Evolutionary conservation across 2,329 filamentous ascomycete genomes (phyloP).

Genomic region (Diaporthe capsici): DNA sequence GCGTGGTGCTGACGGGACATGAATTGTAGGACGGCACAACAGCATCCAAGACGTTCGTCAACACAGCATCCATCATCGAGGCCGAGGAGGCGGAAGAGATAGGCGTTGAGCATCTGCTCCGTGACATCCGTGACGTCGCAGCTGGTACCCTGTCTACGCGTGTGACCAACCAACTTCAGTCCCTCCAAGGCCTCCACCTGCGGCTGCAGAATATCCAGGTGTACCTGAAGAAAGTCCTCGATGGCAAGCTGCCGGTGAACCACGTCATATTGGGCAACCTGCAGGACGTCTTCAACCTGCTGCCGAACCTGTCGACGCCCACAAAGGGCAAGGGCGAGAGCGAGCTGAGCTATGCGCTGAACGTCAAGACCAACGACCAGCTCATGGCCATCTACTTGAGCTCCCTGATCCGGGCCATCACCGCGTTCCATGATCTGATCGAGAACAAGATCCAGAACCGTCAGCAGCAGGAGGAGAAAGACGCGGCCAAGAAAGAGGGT

Average conservation of each 20-base stretch:
- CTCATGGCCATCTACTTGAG: slow-evolving; percentile 98
- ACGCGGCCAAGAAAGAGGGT: slow-evolving; percentile 84
- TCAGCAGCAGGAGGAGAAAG: slow-evolving; percentile 96
- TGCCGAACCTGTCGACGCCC: slow-evolving; percentile 94
- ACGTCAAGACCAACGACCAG: slow-evolving; percentile 99
- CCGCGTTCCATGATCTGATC: slow-evolving; percentile 98
- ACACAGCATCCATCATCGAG: slow-evolving; percentile 98
- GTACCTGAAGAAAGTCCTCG: slow-evolving; percentile 96
- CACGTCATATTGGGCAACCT: slow-evolving; percentile 97
- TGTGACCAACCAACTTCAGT: slow-evolving; percentile 97
- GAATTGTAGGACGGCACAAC: slow-evolving; percentile 91
- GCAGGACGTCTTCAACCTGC: slow-evolving; percentile 99
- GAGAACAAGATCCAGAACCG: slow-evolving; percentile 99
- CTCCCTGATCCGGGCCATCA: slow-evolving; percentile 96
- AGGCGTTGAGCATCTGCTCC: slow-evolving; percentile 95
- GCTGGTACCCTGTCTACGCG: slow-evolving; percentile 96
- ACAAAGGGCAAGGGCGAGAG: slow-evolving; percentile 75
- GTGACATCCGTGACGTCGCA: slow-evolving; percentile 97
- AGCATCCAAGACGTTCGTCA: slow-evolving; percentile 96
- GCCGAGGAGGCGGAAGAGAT: slow-evolving; percentile 99
- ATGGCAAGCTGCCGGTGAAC: slow-evolving; percentile 93
- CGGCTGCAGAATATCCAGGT: slow-evolving; percentile 94
- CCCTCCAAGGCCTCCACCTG: slow-evolving; percentile 94
- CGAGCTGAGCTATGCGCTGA: slow-evolving; percentile 96
- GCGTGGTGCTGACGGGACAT: slow-evolving; percentile 37